Base-by-base conservation (phyloP, 129 eudicot genomes). In the Tanacetum coccineum region DNA sequence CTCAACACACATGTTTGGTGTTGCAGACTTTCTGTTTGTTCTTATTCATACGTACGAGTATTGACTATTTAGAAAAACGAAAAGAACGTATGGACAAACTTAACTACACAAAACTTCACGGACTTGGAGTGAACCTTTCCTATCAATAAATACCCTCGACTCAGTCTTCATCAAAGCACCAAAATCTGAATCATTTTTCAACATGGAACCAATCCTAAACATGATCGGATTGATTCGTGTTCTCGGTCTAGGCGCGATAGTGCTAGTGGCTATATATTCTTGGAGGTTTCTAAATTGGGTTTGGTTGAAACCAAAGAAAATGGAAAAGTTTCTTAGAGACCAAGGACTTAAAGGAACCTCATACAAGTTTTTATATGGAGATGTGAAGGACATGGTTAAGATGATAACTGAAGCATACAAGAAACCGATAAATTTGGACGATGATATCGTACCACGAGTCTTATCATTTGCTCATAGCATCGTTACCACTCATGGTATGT, bases 311-410 rank as follows among this genome's bases (percentile, higher is more conserved):
- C 95, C 95, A 4, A 87, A 76, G 62, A 64, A 67, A 75, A 80
- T 76, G 0, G 50, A 45, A 22, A 22, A 22, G 25, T 22, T 22
- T 22, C 25, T 22, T 0, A 22, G 81, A 44, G 72, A 52, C 25
- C 89, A 87, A 74, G 95, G 89, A 47, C 76, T 87, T 58, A 71
- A 67, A 13, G 95, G 89, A 30, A 83, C 76, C 53, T 71, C 83
- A 11, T 87, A 81, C 68, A 87, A 74, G 74, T 82, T 78, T 8
- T 63, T 84, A 54, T 40, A 73, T 26, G 87, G 90, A n/a, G 95
- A 87, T 74, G 60, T 74, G 56, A 81, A 79, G 54, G 85, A 84
- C 26, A 58, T 62, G 32, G 67, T 76, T 46, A 71, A 80, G 76
- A 78, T 63, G 46, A 74, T 79, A 67, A 71, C 78, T 13, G 76